These are phyloP conservation scores for Neurospora sp. DNA, from an alignment of 495 filamentous ascomycete genomes.

Conservation along the genomic window DNA sequence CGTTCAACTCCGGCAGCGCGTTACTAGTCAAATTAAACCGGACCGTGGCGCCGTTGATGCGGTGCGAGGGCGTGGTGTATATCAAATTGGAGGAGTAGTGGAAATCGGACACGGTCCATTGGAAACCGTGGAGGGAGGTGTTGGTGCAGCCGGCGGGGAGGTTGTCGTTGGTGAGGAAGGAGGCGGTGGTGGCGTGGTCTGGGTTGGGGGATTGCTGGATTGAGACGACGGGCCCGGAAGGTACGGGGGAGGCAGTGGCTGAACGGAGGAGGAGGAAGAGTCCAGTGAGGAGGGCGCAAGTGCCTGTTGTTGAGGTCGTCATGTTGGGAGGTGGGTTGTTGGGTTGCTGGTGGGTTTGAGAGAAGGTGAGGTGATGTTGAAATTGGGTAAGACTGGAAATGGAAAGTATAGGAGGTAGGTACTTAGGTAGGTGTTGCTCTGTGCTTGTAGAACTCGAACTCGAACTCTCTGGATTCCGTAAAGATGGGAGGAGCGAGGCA, in stretches of 20 bases:
- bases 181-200: not conserved
- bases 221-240: not conserved
- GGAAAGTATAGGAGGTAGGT: not conserved
- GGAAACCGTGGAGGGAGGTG: not conserved
- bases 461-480: not conserved
- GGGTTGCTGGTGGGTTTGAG: not conserved
- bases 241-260: not conserved
- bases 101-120: slow-evolving; percentile 8
- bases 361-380: not conserved
- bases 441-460: not conserved
- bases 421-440: not conserved
- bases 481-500: not conserved
- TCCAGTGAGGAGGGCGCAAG: not conserved
- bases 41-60: slow-evolving; percentile 3
- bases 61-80: slow-evolving; percentile 6
- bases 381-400: not conserved
- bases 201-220: not conserved
- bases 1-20: not conserved
- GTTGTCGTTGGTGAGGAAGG: not conserved
- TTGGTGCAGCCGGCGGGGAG: not conserved
- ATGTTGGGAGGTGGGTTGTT: not conserved
- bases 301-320: not conserved
- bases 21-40: slow-evolving; percentile 12
- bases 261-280: not conserved
- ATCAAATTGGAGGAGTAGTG: slow-evolving; percentile 3